Base-by-base conservation (phyloP, 768 basidiomycete species). In the Gloeophyllum trabeum region DNA sequence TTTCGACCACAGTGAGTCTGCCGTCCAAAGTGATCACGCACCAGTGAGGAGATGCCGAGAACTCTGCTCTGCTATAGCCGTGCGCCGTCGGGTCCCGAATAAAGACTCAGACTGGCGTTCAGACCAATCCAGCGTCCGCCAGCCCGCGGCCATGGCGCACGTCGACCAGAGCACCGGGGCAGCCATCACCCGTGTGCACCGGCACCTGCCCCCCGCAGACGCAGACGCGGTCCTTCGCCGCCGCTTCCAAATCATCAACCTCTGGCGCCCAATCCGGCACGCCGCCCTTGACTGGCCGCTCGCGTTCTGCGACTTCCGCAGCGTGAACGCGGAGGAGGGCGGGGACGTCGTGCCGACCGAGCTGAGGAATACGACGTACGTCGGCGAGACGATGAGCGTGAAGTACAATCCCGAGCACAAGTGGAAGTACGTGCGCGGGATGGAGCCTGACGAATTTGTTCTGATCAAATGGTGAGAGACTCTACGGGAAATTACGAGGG, bases 1-100 rank as follows among this genome's bases (percentile, higher is more conserved):
- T 10, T 82, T 81, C 48, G 77, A 80, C 49, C 78, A 80, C 51
- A 79, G 79, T 76, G 44, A 42, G 76, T 52, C 16, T 19, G 14
- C 24, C 0, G n/a, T n/a, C n/a, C n/a, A n/a, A n/a, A n/a, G n/a
- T n/a, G n/a, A n/a, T n/a, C n/a, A n/a, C n/a, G n/a, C n/a, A n/a
- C n/a, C n/a, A n/a, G n/a, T n/a, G n/a, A n/a, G n/a, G n/a, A n/a
- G n/a, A n/a, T n/a, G 18, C 2, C 24, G 19, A 13, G 10, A 42
- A 16, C 43, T 23, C 23, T 24, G 24, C 7, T 20, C 5, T 38
- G 35, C 21, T 43, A 20, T 43, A 72, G 71, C 70, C 0, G 60
- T 70, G 36, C 67, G 70, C 25, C 61, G 68, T 16, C 63, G 55
- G 20, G 55, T 61, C 35, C 65, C n/a, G 63, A 1, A 64, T 55